Evolutionary conservation across 2,329 filamentous ascomycete species (phyloP).

Genomic region (Neofusicoccum sp.): DNA sequence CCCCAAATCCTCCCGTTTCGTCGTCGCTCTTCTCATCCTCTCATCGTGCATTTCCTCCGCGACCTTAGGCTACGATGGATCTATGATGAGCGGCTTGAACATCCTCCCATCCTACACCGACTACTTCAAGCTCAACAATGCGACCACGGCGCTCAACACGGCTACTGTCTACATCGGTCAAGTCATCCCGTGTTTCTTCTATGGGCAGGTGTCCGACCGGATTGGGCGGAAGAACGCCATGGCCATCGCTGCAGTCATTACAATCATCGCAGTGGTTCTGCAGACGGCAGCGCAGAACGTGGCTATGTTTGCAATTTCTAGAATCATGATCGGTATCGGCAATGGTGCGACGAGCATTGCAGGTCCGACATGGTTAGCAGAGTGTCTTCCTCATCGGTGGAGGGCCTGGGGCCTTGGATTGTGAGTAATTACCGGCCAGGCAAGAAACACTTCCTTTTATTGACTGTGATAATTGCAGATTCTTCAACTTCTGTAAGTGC

Average conservation of each 20-base stretch:
- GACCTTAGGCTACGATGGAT: constrained; percentile 43
- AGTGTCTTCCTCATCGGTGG: constrained; percentile 50
- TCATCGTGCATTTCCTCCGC: constrained; percentile 8
- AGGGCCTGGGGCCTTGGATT: constrained; percentile 49
- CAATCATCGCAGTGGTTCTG: constrained; percentile 49
- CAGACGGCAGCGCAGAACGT: constrained; percentile 55
- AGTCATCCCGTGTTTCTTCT: constrained; percentile 48
- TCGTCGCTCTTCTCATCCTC: neutral
- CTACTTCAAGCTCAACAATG: constrained; percentile 58
- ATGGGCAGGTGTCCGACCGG: constrained; percentile 47
- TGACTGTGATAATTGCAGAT: neutral
- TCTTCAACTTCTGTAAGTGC: constrained; percentile 12
- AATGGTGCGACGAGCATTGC: constrained; percentile 47
- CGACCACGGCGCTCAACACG: constrained; percentile 59
- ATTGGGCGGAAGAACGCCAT: constrained; percentile 50
- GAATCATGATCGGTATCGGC: constrained; percentile 54
- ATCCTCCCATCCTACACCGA: constrained; percentile 60
- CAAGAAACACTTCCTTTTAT: constrained; percentile 31
- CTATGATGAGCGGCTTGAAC: constrained; percentile 60
- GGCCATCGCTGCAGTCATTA: constrained; percentile 46
- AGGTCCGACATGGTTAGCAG: constrained; percentile 52
- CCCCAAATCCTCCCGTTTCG: neutral
- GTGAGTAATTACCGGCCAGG: constrained; percentile 2
- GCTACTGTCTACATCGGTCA: constrained; percentile 59
- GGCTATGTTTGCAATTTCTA: constrained; percentile 54